These are phyloP conservation scores for Lizonia empirigonia DNA, from an alignment of 2,329 filamentous ascomycete genomes.

Conservation along the genomic window DNA sequence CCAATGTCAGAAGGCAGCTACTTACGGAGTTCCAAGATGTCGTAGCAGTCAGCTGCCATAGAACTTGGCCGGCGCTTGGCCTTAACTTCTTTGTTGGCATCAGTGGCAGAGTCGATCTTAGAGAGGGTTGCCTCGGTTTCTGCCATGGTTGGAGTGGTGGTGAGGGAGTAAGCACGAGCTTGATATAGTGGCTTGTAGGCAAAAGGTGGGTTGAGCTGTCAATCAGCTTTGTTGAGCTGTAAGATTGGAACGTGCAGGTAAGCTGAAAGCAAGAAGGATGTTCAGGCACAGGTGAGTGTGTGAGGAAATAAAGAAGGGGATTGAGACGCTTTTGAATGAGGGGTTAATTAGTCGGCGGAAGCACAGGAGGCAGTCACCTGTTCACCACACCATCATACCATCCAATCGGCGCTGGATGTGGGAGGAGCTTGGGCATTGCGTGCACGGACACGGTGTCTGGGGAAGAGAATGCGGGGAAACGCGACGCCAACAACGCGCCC, in stretches of 20 bases:
- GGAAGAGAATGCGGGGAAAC: constrained; percentile 21
- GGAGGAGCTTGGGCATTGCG: constrained; percentile 24
- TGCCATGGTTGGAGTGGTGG: constrained; percentile 55
- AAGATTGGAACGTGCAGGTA: constrained; percentile 11
- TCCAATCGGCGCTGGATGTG: constrained; percentile 31
- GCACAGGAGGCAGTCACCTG: constrained; percentile 43
- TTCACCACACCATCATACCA: constrained; percentile 41
- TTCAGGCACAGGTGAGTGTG: constrained; percentile 34
- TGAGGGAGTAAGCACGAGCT: constrained; percentile 15
- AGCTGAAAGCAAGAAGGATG: constrained; percentile 15
- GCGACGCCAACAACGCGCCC: constrained; percentile 22
- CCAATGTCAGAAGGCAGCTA: constrained; percentile 22
- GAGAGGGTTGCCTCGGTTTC: constrained; percentile 63
- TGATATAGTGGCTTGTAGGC: constrained; percentile 10
- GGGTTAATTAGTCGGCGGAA: constrained; percentile 34
- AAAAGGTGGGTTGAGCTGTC: constrained; percentile 13
- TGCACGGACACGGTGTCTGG: constrained; percentile 24
- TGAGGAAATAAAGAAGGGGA: constrained; percentile 31
- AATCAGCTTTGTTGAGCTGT: constrained; percentile 26
- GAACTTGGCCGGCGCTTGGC: constrained; percentile 73
- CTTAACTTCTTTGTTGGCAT: constrained; percentile 70
- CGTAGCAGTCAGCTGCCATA: constrained; percentile 73
- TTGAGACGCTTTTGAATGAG: constrained; percentile 42
- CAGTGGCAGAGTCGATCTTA: constrained; percentile 91
- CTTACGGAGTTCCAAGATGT: constrained; percentile 86